Percentiles rank a stretch among this genome's conserved stretches.
Evolutionary conservation across 345 rosid genomes (phyloP).

Genomic region (Excoecaria agallocha): DNA sequence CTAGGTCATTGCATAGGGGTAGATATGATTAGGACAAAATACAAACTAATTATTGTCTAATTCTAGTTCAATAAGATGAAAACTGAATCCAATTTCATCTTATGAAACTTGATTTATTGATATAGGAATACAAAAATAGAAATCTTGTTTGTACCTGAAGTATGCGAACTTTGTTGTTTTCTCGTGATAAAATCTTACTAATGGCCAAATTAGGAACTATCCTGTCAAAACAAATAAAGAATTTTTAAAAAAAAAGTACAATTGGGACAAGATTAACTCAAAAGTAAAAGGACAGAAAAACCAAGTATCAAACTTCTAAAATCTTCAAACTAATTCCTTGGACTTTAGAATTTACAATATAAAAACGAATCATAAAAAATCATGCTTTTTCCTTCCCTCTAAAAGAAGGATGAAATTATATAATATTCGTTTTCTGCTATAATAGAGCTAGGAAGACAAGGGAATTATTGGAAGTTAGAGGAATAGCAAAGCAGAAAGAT

Average conservation of each 20-base stretch:
- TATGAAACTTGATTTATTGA: not conserved
- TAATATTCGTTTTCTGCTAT: not conserved
- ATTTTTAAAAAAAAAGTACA: not conserved
- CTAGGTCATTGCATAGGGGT: not conserved
- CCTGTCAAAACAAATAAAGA: slow-evolving; percentile 42
- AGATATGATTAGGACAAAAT: not conserved
- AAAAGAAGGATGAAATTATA: not conserved
- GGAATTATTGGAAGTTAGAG: not conserved
- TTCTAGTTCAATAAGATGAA: not conserved
- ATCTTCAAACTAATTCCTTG: not conserved
- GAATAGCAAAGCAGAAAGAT: not conserved
- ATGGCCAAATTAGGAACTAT: slow-evolving; percentile 94
- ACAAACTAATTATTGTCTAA: not conserved
- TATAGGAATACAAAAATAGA: not conserved
- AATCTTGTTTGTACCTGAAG: slow-evolving; percentile 60
- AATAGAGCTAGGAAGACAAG: not conserved
- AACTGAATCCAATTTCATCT: not conserved
- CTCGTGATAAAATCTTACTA: slow-evolving; percentile 81
- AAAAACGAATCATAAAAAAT: not conserved
- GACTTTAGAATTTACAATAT: not conserved
- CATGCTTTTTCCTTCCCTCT: not conserved
- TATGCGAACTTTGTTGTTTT: slow-evolving; percentile 89
- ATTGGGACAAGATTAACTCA: not conserved
- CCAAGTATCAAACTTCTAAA: not conserved
- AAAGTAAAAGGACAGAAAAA: slow-evolving; percentile 10